These are phyloP conservation scores for Chaetoscypha palmicola DNA, from an alignment of 2,329 filamentous ascomycete genomes.

Conservation along the genomic window DNA sequence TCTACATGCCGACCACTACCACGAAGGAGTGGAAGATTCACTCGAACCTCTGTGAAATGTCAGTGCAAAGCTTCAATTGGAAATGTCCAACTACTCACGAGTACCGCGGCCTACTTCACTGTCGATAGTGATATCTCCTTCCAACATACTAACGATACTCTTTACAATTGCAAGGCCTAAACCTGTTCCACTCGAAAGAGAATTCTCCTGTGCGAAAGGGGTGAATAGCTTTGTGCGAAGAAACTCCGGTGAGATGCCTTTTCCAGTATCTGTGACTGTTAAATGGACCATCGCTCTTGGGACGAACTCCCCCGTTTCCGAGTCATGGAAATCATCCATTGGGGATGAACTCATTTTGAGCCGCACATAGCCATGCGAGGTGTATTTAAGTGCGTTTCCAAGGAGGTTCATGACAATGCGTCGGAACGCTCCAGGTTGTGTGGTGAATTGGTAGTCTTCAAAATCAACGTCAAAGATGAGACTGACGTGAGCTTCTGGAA, in stretches of 20 bases:
- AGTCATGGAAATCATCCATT: slow-evolving; percentile 23
- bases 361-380: slow-evolving; percentile 44
- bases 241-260: slow-evolving; percentile 60
- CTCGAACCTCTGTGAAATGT: slow-evolving; percentile 25
- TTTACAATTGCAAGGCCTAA: slow-evolving; percentile 60
- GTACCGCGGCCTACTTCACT: slow-evolving; percentile 50
- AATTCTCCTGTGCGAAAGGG: slow-evolving; percentile 58
- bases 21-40: slow-evolving; percentile 28
- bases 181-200: slow-evolving; percentile 53
- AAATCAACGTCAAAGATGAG: slow-evolving; percentile 28
- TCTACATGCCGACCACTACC: slow-evolving; percentile 23
- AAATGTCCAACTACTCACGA: slow-evolving; percentile 34
- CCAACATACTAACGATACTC: slow-evolving; percentile 51
- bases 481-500: slow-evolving; percentile 19
- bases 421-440: slow-evolving; percentile 47
- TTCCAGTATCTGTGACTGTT: slow-evolving; percentile 67
- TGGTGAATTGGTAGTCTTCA: slow-evolving; percentile 35
- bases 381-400: slow-evolving; percentile 59
- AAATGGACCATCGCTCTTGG: slow-evolving; percentile 42
- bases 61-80: slow-evolving; percentile 7
- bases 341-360: slow-evolving; percentile 29
- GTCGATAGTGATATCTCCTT: slow-evolving; percentile 53
- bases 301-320: slow-evolving; percentile 14
- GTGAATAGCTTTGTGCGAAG: slow-evolving; percentile 53
- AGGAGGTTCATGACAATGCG: slow-evolving; percentile 55